A percentile compares a stretch with the other conserved stretches of the same genome.
Conservation (phyloP, 768 basidiomycete genomes). For the Lenzites betulinus region DNA sequence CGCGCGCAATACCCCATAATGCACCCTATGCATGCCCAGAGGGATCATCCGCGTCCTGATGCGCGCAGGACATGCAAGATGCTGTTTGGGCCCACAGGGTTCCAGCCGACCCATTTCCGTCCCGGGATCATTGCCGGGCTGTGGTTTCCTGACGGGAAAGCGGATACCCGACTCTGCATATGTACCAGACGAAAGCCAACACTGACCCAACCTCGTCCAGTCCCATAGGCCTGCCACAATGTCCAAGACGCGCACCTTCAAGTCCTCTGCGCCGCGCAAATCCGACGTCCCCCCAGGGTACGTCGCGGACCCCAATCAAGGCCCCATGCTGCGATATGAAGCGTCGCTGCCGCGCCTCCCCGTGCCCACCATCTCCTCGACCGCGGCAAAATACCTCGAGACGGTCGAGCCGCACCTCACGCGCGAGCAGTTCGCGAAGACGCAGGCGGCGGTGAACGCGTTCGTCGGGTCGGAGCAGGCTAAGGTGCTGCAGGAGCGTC, state of each 20-base stretch:
- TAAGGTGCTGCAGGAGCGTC: conserved; percentile 71
- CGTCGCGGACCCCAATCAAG: conserved; percentile 54
- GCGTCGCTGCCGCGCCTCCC: conserved; percentile 76
- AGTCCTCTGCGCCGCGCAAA: conserved; percentile 32
- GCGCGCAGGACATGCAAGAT: no score
- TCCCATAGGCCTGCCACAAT: conserved; percentile 18
- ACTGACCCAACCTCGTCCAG: conserved; percentile 7
- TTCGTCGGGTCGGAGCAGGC: conserved; percentile 75
- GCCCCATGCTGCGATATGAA: conserved; percentile 74
- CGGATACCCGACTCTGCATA: background rate
- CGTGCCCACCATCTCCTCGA: conserved; percentile 81
- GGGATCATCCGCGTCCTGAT: no score
- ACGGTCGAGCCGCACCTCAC: conserved; percentile 78
- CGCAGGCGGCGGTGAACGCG: conserved; percentile 56
- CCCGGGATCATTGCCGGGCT: background rate
- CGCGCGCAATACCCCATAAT: no score
- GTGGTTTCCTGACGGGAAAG: conserved; percentile 1
- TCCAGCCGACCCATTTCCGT: conserved; percentile 13
- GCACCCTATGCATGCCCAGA: no score
- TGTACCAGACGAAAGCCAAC: background rate
- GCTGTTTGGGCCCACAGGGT: no score
- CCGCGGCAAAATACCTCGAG: conserved; percentile 87
- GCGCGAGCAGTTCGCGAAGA: conserved; percentile 57
- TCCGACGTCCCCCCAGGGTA: conserved; percentile 48
- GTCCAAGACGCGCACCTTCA: conserved; percentile 34